Percentiles rank a stretch among this genome's conserved stretches.
Evolutionary conservation across 2,329 filamentous ascomycete species (phyloP).

Genomic region (Tolypocladium tropicale): DNA sequence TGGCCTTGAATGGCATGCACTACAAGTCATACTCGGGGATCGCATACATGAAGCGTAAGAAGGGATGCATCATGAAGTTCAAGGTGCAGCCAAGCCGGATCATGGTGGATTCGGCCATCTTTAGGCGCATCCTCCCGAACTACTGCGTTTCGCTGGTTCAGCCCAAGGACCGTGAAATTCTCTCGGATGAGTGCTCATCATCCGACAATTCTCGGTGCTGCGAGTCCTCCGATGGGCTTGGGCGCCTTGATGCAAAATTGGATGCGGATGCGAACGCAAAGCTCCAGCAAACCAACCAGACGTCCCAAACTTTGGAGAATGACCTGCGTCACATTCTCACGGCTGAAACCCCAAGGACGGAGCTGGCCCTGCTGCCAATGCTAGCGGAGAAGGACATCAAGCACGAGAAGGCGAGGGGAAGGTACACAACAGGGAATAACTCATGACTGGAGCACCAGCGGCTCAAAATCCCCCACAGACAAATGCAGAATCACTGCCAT

Average conservation of each 20-base stretch:
- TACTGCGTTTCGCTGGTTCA: conserved; percentile 68
- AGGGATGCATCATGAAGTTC: conserved; percentile 53
- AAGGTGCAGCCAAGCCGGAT: conserved; percentile 79
- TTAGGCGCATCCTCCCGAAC: conserved; percentile 78
- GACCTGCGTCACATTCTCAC: conserved; percentile 26
- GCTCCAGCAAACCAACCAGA: conserved; percentile 30
- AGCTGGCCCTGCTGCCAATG: conserved; percentile 48
- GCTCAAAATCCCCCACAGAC: conserved; percentile 7
- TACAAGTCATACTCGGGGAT: conserved; percentile 77
- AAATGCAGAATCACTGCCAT: conserved; percentile 3
- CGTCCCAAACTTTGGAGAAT: conserved; percentile 42
- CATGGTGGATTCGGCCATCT: conserved; percentile 78
- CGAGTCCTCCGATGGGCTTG: conserved; percentile 29
- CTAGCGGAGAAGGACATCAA: conserved; percentile 13
- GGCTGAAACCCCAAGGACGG: conserved; percentile 16
- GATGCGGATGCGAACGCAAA: conserved; percentile 30
- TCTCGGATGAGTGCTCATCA: conserved; percentile 38
- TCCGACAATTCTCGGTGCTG: conserved; percentile 25
- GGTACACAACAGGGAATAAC: neutral
- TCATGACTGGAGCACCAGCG: conserved; percentile 1
- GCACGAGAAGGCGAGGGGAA: neutral
- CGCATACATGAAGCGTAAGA: conserved; percentile 76
- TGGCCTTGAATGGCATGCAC: conserved; percentile 68
- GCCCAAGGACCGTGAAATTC: conserved; percentile 55
- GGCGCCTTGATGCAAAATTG: too few relatives aligned